Base-by-base conservation (phyloP, 371 early-diverging fungal species). In the Actinomucor elegans region DNA sequence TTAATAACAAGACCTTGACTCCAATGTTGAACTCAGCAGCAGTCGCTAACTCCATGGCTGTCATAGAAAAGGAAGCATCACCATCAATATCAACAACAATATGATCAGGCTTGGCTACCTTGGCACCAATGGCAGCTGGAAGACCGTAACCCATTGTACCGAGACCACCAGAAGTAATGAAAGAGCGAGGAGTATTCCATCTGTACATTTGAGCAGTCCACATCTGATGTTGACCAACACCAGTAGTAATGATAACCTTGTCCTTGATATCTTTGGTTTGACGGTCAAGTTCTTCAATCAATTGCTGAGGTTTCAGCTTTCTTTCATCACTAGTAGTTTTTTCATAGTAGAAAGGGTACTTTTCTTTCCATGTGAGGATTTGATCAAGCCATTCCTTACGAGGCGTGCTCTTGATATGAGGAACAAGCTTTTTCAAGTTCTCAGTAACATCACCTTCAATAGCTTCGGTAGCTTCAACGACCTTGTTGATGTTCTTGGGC, bases 201-300 rank as follows among this genome's bases (percentile, higher is more conserved):
- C 94, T 79, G 62, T 75, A 86, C 60, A 79, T 84, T 72, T 91
- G 92, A 23, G 90, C 91, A 15, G 96, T 88, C 94, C 95, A 98
- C 98, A 98, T 98, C 69, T 98, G 97, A 83, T 98, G 98, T 71
- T 96, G 97, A 34, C 97, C 98, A 3, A 98, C 97, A 55, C 98
- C 98, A 11, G 98, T 96, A 10, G 96, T 87, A 55, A 98, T 81
- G 41, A 94, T 89, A 41, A 94, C 93, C 54, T 93, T 87, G n/a
- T 94, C 90, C 81, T 95, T 94, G 53, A 78, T 84, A 61, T 88
- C 67, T 38, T 64, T 76, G 2, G 88, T 86, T 79, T 94, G 95
- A 27, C 79, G 67, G 64, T 96, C 87, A 35, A 98, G 78, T 75
- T 94, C 96, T 52, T 91, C 93, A 48, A 96, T 86, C 58, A 95